A percentile compares a stretch with the other conserved stretches of the same genome.
These are phyloP conservation scores for Jamesozyma spencerorum DNA, from an alignment of 805 yeast genomes.

Conservation along the genomic window DNA sequence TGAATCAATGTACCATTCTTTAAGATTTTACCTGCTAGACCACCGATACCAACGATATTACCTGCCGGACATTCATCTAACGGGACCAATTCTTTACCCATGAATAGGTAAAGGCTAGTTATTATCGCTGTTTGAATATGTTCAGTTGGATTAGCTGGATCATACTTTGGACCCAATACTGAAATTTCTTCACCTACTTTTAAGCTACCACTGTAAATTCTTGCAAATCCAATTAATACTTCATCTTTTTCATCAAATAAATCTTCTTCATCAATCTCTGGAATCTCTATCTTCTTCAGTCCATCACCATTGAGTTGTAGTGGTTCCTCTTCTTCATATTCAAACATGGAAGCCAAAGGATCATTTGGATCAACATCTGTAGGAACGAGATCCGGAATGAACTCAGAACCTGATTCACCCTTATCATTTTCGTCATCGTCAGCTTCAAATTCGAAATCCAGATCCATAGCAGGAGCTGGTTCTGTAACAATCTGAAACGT, in stretches of 20 bases:
- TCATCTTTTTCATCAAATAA: conserved; percentile 45
- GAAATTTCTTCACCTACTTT: conserved; percentile 64
- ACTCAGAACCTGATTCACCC: conserved; percentile 14
- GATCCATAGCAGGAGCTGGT: conserved; percentile 20
- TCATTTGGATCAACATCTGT: conserved; percentile 31
- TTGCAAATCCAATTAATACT: conserved; percentile 74
- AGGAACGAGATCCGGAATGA: conserved; percentile 21
- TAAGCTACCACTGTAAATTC: conserved; percentile 81
- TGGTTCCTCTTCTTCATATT: conserved; percentile 50
- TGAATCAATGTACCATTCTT: conserved; percentile 79
- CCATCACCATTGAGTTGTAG: conserved; percentile 36
- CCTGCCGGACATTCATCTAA: conserved; percentile 86
- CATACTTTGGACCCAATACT: conserved; percentile 80
- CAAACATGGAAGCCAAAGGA: conserved; percentile 32
- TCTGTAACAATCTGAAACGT: conserved; percentile 17
- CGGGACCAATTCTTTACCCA: conserved; percentile 86
- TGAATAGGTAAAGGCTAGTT: conserved; percentile 64
- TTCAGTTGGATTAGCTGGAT: conserved; percentile 52
- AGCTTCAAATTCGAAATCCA: conserved; percentile 21
- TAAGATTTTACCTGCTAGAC: conserved; percentile 70
- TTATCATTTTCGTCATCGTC: conserved; percentile 12
- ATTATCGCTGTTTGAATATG: conserved; percentile 50
- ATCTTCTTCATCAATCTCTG: conserved; percentile 39
- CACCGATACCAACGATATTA: conserved; percentile 87
- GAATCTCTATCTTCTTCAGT: conserved; percentile 28